phyloP scores from a whole-genome alignment of 2,329 filamentous ascomycete genomes.

The Ophidiomyces ophidiicola region DNA sequence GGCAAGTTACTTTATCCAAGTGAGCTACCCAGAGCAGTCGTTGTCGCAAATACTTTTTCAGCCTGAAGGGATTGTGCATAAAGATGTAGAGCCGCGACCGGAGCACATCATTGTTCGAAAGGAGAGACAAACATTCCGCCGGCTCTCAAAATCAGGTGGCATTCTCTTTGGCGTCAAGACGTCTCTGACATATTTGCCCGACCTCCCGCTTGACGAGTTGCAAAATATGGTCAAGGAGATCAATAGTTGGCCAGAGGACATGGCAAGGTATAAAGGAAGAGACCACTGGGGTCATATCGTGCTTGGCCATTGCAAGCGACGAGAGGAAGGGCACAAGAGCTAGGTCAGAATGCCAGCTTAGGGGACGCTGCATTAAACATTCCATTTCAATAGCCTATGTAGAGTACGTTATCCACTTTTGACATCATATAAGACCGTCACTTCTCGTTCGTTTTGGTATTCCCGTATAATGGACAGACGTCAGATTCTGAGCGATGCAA shows the following conservation, averaged over 20 bases:
- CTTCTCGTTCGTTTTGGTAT: no score
- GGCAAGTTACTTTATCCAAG: slow-evolving; percentile 41
- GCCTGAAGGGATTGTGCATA: slow-evolving; percentile 29
- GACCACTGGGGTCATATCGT: slow-evolving; percentile 33
- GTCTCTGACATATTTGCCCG: slow-evolving; percentile 31
- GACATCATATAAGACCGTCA: no score
- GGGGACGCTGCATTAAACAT: no score
- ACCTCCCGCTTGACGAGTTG: slow-evolving; percentile 32
- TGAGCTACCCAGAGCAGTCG: slow-evolving; percentile 27
- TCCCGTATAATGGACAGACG: no score
- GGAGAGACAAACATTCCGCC: slow-evolving; percentile 40
- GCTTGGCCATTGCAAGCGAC: slow-evolving; percentile 27
- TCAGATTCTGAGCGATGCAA: no score
- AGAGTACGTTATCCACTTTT: no score
- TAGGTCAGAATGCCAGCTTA: no score
- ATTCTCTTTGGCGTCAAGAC: slow-evolving; percentile 43
- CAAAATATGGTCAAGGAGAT: slow-evolving; percentile 35
- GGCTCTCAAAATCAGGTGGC: slow-evolving; percentile 33
- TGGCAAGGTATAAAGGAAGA: slow-evolving; percentile 36
- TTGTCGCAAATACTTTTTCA: slow-evolving; percentile 37
- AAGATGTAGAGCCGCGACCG: slow-evolving; percentile 26
- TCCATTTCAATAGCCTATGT: no score
- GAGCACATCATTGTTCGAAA: slow-evolving; percentile 38
- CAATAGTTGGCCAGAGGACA: slow-evolving; percentile 35
- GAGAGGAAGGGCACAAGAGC: neutral